Conservation (phyloP, 1,284 basidiomycete species). For the Hypsizygus ulmarius region DNA sequence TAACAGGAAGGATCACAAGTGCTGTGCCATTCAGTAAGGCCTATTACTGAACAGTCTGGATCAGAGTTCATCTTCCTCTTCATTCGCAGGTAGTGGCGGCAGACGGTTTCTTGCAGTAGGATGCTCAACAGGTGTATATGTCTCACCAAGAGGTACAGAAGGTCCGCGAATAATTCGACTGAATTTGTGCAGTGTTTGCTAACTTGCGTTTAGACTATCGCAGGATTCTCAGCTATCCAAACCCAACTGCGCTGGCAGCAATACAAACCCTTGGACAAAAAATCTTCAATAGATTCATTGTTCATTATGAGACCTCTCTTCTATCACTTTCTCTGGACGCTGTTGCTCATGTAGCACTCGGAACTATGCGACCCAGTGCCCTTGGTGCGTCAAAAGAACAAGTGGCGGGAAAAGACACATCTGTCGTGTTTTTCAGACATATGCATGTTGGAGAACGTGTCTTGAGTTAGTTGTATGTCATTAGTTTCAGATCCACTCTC, state of each 20-base stretch:
- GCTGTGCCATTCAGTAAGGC: conserved; percentile 63
- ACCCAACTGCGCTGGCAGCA: conserved; percentile 51
- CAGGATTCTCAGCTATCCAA: conserved; percentile 48
- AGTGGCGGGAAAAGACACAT: conserved; percentile 47
- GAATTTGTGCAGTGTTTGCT: neutral
- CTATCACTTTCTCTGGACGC: conserved; percentile 68
- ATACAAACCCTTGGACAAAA: conserved; percentile 41
- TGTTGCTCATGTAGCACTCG: conserved; percentile 54
- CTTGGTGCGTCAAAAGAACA: conserved; percentile 57
- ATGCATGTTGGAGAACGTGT: conserved; percentile 50
- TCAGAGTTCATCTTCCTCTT: conserved; percentile 10
- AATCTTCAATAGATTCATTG: conserved; percentile 61
- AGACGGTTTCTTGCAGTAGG: conserved; percentile 60
- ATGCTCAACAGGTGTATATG: conserved; percentile 64
- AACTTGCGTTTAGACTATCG: conserved; percentile 45
- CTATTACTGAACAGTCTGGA: neutral
- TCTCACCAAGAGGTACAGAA: conserved; percentile 49
- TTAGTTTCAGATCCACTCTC: neutral
- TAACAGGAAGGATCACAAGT: conserved; percentile 56
- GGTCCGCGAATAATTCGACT: conserved; percentile 28
- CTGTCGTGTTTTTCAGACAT: conserved; percentile 58
- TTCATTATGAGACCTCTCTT: conserved; percentile 58
- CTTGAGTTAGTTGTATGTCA: conserved; percentile 11
- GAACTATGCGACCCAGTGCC: conserved; percentile 41
- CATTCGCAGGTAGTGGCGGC: conserved; percentile 41